A percentile compares a stretch with the other conserved stretches of the same genome.
Conservation (phyloP, 192 early-diverging fungal species). For the Linnemannia elongata region DNA sequence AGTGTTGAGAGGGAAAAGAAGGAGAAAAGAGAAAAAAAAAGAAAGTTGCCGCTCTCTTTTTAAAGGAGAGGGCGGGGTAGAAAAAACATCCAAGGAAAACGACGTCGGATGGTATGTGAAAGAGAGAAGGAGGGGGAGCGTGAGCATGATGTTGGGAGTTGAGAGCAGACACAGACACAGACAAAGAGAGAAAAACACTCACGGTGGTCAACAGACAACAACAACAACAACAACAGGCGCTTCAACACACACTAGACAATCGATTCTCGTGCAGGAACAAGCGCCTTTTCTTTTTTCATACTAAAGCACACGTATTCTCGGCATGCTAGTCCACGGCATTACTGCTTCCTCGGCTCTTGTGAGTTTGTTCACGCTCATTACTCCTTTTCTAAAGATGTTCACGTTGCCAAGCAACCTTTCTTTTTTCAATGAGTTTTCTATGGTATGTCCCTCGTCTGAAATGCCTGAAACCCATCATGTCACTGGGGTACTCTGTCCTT, state of each 20-base stretch:
- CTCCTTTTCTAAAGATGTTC: background rate
- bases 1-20: background rate
- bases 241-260: background rate
- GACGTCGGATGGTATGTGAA: background rate
- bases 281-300: no score
- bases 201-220: background rate
- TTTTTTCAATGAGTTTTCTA: no score
- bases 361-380: background rate
- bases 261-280: background rate
- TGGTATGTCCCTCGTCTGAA: no score
- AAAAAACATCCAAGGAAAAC: background rate
- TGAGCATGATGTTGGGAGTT: background rate
- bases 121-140: background rate
- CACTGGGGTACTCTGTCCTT: no score
- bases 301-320: background rate
- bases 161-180: background rate
- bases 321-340: background rate
- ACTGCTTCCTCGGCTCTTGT: background rate
- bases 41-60: slow-evolving; percentile 1
- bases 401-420: no score
- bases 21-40: slow-evolving; percentile 9
- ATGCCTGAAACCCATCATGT: no score
- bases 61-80: slow-evolving; percentile 2
- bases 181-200: background rate
- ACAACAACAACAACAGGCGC: background rate